Evolutionary conservation across 441 rosid species (phyloP).

Genomic region (Eutrema salsugineum): DNA sequence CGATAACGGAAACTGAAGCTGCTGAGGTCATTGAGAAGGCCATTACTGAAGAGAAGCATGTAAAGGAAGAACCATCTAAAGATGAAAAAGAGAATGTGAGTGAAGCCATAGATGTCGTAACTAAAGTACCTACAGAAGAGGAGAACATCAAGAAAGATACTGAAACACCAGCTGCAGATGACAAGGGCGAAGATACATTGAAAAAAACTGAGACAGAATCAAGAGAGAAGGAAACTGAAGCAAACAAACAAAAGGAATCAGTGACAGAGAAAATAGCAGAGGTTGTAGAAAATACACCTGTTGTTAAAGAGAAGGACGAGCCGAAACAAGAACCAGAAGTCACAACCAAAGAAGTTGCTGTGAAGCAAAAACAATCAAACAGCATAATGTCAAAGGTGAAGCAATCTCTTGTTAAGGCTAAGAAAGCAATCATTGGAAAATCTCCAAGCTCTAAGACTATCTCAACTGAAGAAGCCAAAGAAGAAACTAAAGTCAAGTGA

Average conservation of each 20-base stretch:
- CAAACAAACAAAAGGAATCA: slow-evolving; percentile 29
- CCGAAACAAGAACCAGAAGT: slow-evolving; percentile 29
- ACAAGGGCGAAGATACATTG: slow-evolving; percentile 16
- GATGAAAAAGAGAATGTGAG: slow-evolving; percentile 16
- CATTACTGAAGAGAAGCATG: slow-evolving; percentile 23
- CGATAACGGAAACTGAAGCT: slow-evolving; percentile 9
- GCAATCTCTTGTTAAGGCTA: slow-evolving; percentile 62
- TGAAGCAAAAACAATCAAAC: slow-evolving; percentile 49
- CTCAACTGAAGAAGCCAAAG: slow-evolving; percentile 33
- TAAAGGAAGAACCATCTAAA: slow-evolving; percentile 19
- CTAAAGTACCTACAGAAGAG: slow-evolving; percentile 23
- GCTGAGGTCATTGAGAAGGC: slow-evolving; percentile 20
- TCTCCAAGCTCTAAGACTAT: slow-evolving; percentile 55
- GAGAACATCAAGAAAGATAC: slow-evolving; percentile 16
- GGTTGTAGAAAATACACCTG: slow-evolving; percentile 7
- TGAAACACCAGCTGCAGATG: slow-evolving; percentile 12
- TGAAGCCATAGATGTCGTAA: slow-evolving; percentile 12
- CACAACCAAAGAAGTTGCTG: slow-evolving; percentile 39
- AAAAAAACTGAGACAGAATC: slow-evolving; percentile 25
- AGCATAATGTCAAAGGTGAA: slow-evolving; percentile 64
- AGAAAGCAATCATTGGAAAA: slow-evolving; percentile 66
- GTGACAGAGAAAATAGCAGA: slow-evolving; percentile 31
- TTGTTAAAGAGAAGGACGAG: slow-evolving; percentile 30
- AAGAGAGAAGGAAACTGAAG: slow-evolving; percentile 31
- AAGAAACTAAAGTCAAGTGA: slow-evolving; percentile 48